Conservation (phyloP, 306 rosid genomes). For the Glycine tomentella region DNA sequence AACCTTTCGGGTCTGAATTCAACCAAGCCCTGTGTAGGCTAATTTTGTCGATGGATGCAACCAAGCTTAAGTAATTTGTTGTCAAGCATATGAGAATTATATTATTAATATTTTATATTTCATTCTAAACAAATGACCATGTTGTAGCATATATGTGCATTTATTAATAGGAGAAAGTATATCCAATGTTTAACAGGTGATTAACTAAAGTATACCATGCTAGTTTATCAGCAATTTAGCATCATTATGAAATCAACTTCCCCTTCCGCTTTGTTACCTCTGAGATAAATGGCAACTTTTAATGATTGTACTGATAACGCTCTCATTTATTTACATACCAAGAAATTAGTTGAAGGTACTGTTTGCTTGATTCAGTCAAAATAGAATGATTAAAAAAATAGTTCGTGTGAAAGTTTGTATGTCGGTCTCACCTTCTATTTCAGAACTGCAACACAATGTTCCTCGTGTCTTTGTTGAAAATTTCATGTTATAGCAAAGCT, state of each 20-base stretch:
- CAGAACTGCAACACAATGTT: not conserved
- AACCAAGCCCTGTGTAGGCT: no score
- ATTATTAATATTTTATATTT: no score
- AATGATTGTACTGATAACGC: no score
- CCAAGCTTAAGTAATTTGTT: no score
- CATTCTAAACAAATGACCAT: no score
- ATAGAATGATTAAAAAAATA: not conserved
- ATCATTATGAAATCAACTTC: not conserved
- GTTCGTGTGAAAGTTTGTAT: not conserved
- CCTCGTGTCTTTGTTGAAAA: not conserved
- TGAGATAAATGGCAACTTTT: not conserved
- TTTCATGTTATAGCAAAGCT: not conserved
- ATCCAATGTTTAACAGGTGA: no score
- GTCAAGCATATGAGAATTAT: no score
- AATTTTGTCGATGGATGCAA: no score
- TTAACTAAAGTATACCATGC: not conserved
- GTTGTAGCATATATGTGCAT: not conserved
- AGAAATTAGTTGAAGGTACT: not conserved
- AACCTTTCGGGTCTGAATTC: no score
- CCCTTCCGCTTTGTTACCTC: not conserved
- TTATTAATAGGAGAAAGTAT: not conserved
- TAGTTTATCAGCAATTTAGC: not conserved
- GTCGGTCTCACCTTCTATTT: not conserved
- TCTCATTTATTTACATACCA: not conserved
- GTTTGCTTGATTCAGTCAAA: not conserved